These are phyloP conservation scores for Termitomyces sp. DNA, from an alignment of 768 basidiomycete species.

Conservation along the genomic window DNA sequence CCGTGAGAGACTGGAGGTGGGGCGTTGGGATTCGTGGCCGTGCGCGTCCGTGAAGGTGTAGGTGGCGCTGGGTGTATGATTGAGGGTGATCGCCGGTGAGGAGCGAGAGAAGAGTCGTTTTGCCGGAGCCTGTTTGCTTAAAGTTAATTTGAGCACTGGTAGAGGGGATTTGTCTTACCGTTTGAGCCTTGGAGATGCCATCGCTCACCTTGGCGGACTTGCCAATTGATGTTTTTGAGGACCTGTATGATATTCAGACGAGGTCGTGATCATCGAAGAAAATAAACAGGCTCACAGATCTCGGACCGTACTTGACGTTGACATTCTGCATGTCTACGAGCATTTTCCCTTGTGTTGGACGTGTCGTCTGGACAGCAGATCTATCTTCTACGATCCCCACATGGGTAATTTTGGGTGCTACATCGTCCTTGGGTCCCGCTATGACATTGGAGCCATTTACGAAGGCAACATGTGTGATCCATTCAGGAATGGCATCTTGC, in stretches of 20 bases:
- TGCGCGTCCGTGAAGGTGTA: conserved; percentile 40
- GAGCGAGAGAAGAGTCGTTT: conserved; percentile 87
- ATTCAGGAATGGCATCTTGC: conserved; percentile 70
- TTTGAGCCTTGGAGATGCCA: conserved; percentile 93
- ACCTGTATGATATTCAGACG: conserved; percentile 40
- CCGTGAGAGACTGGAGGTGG: conserved; percentile 59
- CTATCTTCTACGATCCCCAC: background rate
- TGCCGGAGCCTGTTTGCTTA: conserved; percentile 69
- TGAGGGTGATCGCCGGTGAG: conserved; percentile 95
- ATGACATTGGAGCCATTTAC: conserved; percentile 44
- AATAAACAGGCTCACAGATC: conserved; percentile 38
- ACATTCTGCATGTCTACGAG: conserved; percentile 64
- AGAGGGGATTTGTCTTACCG: conserved; percentile 37
- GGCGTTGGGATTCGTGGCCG: conserved; percentile 67
- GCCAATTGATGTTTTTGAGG: conserved; percentile 76
- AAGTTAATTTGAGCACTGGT: background rate
- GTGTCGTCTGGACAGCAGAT: background rate
- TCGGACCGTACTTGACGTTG: conserved; percentile 64
- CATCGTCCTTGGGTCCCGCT: conserved; percentile 45
- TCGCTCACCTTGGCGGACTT: conserved; percentile 72
- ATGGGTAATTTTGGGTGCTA: conserved; percentile 21
- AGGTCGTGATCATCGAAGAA: background rate
- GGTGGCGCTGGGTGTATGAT: conserved; percentile 70
- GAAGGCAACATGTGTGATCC: conserved; percentile 64
- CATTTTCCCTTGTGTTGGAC: conserved; percentile 7